Percentiles rank a stretch among this genome's conserved stretches.
Conservation (phyloP, 805 yeast species). For the Candida pseudofarinosa region DNA sequence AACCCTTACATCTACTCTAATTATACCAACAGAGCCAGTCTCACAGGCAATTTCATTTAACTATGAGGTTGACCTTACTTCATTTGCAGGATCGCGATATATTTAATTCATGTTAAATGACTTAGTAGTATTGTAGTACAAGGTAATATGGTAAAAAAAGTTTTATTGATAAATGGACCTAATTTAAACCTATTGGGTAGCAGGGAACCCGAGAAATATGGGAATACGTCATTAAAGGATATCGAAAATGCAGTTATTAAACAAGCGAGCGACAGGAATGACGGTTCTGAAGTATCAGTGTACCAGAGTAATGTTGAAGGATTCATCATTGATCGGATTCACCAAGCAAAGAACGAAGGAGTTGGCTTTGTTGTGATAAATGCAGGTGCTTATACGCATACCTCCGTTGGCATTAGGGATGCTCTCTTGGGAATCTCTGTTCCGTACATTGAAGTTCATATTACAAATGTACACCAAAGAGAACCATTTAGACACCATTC, state of each 20-base stretch:
- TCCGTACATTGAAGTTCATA: slow-evolving; percentile 48
- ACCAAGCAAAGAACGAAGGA: slow-evolving; percentile 40
- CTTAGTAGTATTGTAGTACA: background rate
- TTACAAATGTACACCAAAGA: slow-evolving; percentile 49
- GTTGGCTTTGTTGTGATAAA: slow-evolving; percentile 45
- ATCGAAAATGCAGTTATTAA: slow-evolving; percentile 38
- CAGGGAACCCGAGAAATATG: slow-evolving; percentile 50
- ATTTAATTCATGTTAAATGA: background rate
- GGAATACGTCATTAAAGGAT: slow-evolving; percentile 41
- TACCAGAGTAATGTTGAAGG: slow-evolving; percentile 48
- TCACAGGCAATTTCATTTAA: no score
- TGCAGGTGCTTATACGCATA: slow-evolving; percentile 53
- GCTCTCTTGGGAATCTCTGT: slow-evolving; percentile 46
- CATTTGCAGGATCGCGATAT: background rate
- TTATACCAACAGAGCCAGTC: no score
- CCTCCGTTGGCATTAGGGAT: slow-evolving; percentile 48
- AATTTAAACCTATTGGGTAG: slow-evolving; percentile 47
- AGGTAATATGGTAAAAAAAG: slow-evolving; percentile 33
- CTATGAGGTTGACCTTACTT: no score
- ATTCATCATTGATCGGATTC: slow-evolving; percentile 43
- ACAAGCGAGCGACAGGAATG: slow-evolving; percentile 25
- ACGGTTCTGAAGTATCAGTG: slow-evolving; percentile 27
- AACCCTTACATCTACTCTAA: no score
- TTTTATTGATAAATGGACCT: slow-evolving; percentile 48
- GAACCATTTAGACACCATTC: slow-evolving; percentile 50